Evolutionary conservation across 2,329 filamentous ascomycete genomes (phyloP), one percentile per base, ranked within the genome.

Genomic region (Teratosphaeria nubilosa): DNA sequence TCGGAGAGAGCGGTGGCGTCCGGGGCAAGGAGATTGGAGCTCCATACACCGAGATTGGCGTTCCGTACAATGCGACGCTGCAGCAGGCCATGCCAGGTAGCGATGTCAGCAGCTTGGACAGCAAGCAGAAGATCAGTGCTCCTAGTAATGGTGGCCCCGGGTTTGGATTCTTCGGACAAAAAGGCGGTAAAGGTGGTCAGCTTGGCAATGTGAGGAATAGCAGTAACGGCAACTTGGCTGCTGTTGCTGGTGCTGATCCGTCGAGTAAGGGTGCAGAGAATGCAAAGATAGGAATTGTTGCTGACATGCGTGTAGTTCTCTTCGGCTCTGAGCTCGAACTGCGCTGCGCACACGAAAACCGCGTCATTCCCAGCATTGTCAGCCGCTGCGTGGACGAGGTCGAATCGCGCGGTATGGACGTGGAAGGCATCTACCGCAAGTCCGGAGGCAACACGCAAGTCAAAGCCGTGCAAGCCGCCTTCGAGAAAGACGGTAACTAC

Each of bases 351-450:
- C 91, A 84, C 68, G 94, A 99, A 74, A 89, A 88, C 63, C 86
- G 88, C 56, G 86, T 92, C 67, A 92, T 99, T 61, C 94, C 94
- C 53, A 86, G 85, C 62, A 89, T 99, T 30, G 89, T 99, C 51
- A 92, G 86, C 53, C 87, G 91, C 53, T 99, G 94, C 74, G 95
- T 99, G 65, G 90, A 96, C 70, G 92, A 99, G 75, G 94, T 99
- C 45, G 94, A 99, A 73, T 77, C 94, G 24, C 86, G 94, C 70
- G 94, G 92, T 74, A 96, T 99, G 90, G 91, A 97, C 68, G 84
- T 95, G 65, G 94, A 97, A 76, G 94, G 94, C 62, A 95, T 99
- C 66, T 99, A 99, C 76, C 86, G 94, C 69, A 99, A 99, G 80
- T 96, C 91, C 55, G 94, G 94, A 58, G 94, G 91, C 64, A 91